Conservation (phyloP, 2,329 filamentous ascomycete genomes). For the Calycina herbarum region DNA sequence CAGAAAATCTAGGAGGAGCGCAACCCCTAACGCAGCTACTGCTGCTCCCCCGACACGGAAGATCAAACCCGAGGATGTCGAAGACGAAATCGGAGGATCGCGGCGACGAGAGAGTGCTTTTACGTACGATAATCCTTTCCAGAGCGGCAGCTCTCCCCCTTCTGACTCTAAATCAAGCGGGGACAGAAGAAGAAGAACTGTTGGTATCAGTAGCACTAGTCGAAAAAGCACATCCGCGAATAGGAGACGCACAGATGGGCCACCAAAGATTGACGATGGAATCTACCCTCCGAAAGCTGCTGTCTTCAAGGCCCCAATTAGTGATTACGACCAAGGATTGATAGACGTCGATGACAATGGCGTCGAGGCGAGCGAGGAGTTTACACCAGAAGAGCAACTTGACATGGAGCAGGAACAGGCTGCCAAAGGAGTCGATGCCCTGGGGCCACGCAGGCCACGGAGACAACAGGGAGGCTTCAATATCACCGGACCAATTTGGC, state of each 20-base stretch:
- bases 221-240: conserved; percentile 40
- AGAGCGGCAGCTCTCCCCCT: conserved; percentile 74
- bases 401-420: conserved; percentile 73
- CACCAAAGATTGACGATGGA: conserved; percentile 49
- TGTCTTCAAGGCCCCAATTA: conserved; percentile 58
- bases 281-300: conserved; percentile 55
- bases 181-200: conserved; percentile 47
- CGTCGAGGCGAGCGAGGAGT: conserved; percentile 81
- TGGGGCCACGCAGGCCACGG: conserved; percentile 44
- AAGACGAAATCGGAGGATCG: conserved; percentile 39
- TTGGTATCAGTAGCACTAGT: conserved; percentile 39
- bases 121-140: conserved; percentile 89
- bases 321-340: conserved; percentile 40
- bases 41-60: conserved; percentile 39
- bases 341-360: conserved; percentile 45
- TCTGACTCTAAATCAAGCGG: conserved; percentile 49
- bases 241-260: conserved; percentile 52
- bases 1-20: conserved; percentile 53
- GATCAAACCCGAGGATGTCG: conserved; percentile 55
- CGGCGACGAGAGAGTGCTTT: conserved; percentile 65
- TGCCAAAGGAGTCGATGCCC: conserved; percentile 49
- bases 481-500: conserved; percentile 65
- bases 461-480: conserved; percentile 48
- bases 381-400: conserved; percentile 86
- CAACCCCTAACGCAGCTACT: conserved; percentile 25